A percentile compares a stretch with the other conserved stretches of the same genome.
These are phyloP conservation scores for Puya raimondii DNA, from an alignment of 176 grass and related monocot genomes.

Conservation along the genomic window DNA sequence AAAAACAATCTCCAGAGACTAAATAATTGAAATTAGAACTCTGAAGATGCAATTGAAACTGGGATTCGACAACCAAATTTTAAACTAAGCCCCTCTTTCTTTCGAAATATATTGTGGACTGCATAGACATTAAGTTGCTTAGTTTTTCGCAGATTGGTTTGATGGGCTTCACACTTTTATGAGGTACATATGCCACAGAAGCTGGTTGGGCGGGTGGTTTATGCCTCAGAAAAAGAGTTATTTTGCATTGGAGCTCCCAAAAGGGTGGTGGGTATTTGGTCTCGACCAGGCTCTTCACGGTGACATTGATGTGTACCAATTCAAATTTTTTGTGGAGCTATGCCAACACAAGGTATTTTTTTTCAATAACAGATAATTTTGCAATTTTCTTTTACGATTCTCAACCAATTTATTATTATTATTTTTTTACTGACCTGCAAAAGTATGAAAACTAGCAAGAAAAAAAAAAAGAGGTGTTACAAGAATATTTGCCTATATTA, in stretches of 20 bases:
- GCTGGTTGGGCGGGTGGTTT: conserved; percentile 97
- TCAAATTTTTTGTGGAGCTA: conserved; percentile 89
- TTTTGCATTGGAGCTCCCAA: conserved; percentile 91
- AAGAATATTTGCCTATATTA: no score
- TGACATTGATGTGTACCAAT: conserved; percentile 98
- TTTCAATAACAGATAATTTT: no score
- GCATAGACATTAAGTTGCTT: not conserved
- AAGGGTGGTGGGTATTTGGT: conserved; percentile 99
- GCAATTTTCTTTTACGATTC: no score
- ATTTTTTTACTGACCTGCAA: no score
- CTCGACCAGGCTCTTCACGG: conserved; percentile 96
- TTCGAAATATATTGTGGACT: not conserved
- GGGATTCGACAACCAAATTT: not conserved
- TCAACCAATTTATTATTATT: not conserved
- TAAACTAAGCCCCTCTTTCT: not conserved
- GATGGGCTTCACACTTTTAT: conserved; percentile 97
- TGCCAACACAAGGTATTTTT: conserved; percentile 59
- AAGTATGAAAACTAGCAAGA: no score
- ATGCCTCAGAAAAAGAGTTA: conserved; percentile 97
- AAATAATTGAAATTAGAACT: no score
- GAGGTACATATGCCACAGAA: conserved; percentile 93
- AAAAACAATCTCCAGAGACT: no score
- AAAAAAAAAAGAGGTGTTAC: no score
- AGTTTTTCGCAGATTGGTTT: conserved; percentile 79
- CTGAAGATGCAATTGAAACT: not conserved